phyloP scores from a whole-genome alignment of 257 asterid species.

The Solanum piurae region DNA sequence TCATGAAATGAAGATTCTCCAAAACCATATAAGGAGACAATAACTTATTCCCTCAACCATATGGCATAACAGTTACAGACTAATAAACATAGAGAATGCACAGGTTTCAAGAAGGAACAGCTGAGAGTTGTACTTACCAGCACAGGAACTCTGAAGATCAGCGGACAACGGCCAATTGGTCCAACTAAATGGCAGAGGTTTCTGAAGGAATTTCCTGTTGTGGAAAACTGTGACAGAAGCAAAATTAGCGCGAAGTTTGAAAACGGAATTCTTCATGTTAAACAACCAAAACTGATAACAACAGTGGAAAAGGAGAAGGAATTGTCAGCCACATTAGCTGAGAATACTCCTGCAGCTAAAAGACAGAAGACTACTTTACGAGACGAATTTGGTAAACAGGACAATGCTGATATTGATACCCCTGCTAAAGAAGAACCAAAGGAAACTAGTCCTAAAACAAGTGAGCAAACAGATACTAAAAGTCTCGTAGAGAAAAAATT shows the following conservation, averaged over 20 bases:
- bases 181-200: constrained; percentile 17
- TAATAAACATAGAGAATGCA: neutral
- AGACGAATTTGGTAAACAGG: constrained; percentile 7
- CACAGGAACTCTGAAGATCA: constrained; percentile 35
- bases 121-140: constrained; percentile 46
- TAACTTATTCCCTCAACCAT: neutral
- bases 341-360: constrained; percentile 1
- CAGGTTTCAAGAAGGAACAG: constrained; percentile 57
- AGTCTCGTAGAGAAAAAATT: neutral
- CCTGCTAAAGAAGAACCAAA: constrained; percentile 5
- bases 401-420: neutral
- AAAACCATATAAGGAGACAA: neutral
- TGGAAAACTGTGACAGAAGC: constrained; percentile 21
- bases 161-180: constrained; percentile 36
- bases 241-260: constrained; percentile 40
- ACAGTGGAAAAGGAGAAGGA: constrained; percentile 9
- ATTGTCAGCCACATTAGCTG: constrained; percentile 7
- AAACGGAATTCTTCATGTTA: constrained; percentile 27
- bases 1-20: neutral
- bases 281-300: constrained; percentile 35
- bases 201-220: constrained; percentile 32
- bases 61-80: neutral
- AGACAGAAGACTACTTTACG: constrained; percentile 1
- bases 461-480: neutral
- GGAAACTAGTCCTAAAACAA: neutral